Evolutionary conservation across 2,329 filamentous ascomycete genomes (phyloP), one percentile per base, ranked within the genome.

Genomic region (Fusarium sterilihyphosum): DNA sequence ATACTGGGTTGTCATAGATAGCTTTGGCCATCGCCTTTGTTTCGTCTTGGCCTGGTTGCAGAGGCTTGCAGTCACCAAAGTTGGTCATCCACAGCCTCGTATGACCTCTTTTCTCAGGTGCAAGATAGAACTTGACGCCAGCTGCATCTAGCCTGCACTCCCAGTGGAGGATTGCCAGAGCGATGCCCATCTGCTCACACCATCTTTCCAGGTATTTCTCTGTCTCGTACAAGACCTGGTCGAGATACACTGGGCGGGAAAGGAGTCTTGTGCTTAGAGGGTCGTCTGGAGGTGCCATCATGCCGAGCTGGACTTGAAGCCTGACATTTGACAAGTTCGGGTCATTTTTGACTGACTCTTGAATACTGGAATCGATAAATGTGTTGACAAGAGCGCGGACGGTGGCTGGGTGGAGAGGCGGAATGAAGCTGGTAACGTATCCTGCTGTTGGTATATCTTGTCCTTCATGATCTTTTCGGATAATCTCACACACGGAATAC

Each of bases 101-200:
- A 5, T n/a, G 56, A 2, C 13, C 20, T 12, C 3, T 33, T 11
- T 3, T 17, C 3, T 31, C 3, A 6, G 41, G 14, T 3, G 58
- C 75, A 12, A 80, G 43, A 14, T 67, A 58, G 18, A 80, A 79
- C 29, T 77, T 64, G 43, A 79, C 67, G 4, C 77, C 79, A 1
- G 41, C 46, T 8, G 61, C 79, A 35, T 80, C 79, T 2, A 79
- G 31, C 18, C 46, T 41, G 26, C 75, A 80, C 2, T 14, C 49
- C 73, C 75, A 80, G 60, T 80, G 79, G 1, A 80, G 46, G 9
- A 79, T 70, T 2, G 77, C 79, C 9, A 80, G 65, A 6, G 70
- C 41, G 3, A 56, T 37, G 4, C 73, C 79, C 79, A 80, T 79
- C 8, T 56, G 62, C 5, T 24, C 40, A 0, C 62, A 61, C 64